Percentiles rank a stretch among this genome's conserved stretches.
phyloP scores from a whole-genome alignment of 225 moss, liverwort and hornwort genomes.

The Physcomitrium patens region DNA sequence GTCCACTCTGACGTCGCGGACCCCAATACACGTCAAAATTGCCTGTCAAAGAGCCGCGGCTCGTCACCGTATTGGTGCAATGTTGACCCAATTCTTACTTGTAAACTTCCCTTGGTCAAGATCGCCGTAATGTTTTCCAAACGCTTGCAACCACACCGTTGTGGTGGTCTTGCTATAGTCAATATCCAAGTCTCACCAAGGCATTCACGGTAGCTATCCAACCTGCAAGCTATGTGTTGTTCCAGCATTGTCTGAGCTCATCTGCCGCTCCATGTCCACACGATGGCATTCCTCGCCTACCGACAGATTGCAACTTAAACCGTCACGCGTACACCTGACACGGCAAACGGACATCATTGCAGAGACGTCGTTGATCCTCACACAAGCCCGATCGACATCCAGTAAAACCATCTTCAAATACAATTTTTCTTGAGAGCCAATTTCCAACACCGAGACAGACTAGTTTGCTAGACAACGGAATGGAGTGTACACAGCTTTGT shows the following conservation, averaged over 20 bases:
- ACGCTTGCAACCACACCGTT: slow-evolving; percentile 6
- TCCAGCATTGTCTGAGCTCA: slow-evolving; percentile 16
- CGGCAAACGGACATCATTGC: no score
- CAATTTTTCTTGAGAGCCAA: no score
- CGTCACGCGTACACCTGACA: no score
- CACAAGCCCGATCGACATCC: no score
- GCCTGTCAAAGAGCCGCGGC: slow-evolving; percentile 16
- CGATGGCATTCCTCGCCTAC: neutral
- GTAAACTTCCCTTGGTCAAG: slow-evolving; percentile 24
- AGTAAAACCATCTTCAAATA: no score
- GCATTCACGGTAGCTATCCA: neutral
- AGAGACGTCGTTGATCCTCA: no score
- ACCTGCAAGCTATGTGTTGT: neutral
- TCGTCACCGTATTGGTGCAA: slow-evolving; percentile 14
- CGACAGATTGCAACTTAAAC: neutral
- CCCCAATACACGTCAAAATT: slow-evolving; percentile 45
- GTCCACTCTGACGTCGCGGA: slow-evolving; percentile 46
- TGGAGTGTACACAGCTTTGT: no score
- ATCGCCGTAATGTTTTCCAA: neutral
- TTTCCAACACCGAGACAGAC: no score
- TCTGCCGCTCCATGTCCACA: neutral
- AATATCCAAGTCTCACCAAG: neutral
- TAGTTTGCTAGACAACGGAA: no score
- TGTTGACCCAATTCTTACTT: slow-evolving; percentile 27
- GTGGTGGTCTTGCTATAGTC: slow-evolving; percentile 16